These are phyloP conservation scores for Mortierella sp. DNA, from an alignment of 371 early-diverging fungal species.

Conservation along the genomic window DNA sequence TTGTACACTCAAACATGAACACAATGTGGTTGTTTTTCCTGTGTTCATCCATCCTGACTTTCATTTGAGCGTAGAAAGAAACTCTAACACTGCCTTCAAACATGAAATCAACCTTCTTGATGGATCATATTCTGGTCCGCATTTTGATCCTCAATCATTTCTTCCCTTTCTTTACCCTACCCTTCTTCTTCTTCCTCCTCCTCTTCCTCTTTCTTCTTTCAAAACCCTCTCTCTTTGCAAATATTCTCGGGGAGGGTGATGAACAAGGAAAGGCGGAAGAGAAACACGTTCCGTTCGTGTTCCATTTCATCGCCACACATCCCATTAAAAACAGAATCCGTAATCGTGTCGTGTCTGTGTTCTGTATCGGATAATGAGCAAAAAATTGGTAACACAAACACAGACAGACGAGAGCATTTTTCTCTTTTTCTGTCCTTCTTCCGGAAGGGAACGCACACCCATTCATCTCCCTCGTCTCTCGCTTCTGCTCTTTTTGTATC, in stretches of 20 bases:
- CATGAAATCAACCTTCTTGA: too few species aligned
- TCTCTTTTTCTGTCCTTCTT: neutral
- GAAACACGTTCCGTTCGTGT: neutral
- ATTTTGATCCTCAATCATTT: neutral
- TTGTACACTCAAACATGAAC: too few species aligned
- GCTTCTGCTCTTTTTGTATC: neutral
- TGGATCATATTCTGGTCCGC: neutral
- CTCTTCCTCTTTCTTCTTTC: neutral
- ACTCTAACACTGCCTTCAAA: too few species aligned
- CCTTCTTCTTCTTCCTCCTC: neutral
- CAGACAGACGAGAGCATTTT: neutral
- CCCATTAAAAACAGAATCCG: neutral
- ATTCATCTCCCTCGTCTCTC: neutral
- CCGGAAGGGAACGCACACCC: neutral
- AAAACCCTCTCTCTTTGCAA: neutral
- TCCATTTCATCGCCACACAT: neutral
- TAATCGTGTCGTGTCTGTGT: neutral
- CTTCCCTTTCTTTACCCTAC: neutral
- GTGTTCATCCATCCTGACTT: too few species aligned
- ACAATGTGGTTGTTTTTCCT: too few species aligned
- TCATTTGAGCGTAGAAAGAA: too few species aligned
- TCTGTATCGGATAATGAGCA: neutral
- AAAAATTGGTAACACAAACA: conserved; percentile 1
- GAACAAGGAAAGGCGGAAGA: neutral
- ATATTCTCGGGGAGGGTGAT: neutral